Percentiles rank a stretch among this genome's conserved stretches.
These are phyloP conservation scores for Metschnikowia gelsemii DNA, from an alignment of 805 yeast species.

Conservation along the genomic window DNA sequence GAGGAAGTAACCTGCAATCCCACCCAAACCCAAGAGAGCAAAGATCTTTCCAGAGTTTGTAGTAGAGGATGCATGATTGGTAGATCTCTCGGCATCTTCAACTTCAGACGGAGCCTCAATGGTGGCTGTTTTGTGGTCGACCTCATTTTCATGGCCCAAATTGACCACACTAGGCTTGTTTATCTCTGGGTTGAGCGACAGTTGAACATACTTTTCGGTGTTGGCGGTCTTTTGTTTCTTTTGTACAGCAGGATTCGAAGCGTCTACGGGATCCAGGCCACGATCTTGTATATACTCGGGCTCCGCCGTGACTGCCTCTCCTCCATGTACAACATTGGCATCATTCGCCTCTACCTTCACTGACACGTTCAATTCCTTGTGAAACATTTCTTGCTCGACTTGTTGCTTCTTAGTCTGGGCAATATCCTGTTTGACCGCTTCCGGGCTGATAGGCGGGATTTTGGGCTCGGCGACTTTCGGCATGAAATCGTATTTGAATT, in stretches of 20 bases:
- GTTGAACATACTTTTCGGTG: conserved; percentile 41
- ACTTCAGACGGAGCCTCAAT: conserved; percentile 35
- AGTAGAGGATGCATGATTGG: conserved; percentile 5
- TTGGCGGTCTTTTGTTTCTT: conserved; percentile 32
- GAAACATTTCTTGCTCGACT: conserved; percentile 38
- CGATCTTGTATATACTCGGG: conserved; percentile 42
- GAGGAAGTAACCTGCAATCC: conserved; percentile 19
- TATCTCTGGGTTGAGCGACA: conserved; percentile 42
- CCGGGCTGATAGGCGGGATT: conserved; percentile 46
- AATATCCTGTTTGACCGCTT: conserved; percentile 50
- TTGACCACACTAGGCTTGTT: conserved; percentile 37
- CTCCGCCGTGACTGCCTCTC: conserved; percentile 38
- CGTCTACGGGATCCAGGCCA: conserved; percentile 38
- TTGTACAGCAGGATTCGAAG: conserved; percentile 18
- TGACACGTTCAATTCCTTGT: conserved; percentile 34
- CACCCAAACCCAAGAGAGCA: conserved; percentile 22
- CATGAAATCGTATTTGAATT: conserved; percentile 47
- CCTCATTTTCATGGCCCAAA: conserved; percentile 33
- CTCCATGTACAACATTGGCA: conserved; percentile 44
- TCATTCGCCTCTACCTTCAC: conserved; percentile 45
- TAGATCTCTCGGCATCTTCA: conserved; percentile 28
- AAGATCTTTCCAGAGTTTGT: conserved; percentile 13
- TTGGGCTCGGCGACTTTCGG: conserved; percentile 43
- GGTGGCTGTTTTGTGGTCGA: conserved; percentile 36
- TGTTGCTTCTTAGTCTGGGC: conserved; percentile 41